phyloP scores from a whole-genome alignment of 495 filamentous ascomycete species.

The Pseudoneurospora amorphoporcata region DNA sequence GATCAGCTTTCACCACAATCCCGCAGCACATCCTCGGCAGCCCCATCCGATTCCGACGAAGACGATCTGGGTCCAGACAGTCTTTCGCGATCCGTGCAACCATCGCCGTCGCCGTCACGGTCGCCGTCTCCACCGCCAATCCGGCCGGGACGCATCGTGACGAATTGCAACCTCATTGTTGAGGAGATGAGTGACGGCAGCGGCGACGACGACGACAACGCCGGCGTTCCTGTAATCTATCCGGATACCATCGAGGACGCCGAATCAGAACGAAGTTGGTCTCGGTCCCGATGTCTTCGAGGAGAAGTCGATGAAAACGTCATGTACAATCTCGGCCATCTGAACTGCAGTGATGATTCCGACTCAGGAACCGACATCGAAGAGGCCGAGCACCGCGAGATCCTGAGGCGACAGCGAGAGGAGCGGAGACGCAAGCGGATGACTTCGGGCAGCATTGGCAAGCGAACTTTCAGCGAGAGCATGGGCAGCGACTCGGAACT shows the following conservation, averaged over 20 bases:
- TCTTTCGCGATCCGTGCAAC: conserved; percentile 17
- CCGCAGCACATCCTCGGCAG: conserved; percentile 27
- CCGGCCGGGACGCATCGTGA: conserved; percentile 19
- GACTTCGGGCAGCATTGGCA: conserved; percentile 43
- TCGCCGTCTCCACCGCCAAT: conserved; percentile 15
- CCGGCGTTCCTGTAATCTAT: conserved; percentile 21
- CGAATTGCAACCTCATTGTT: conserved; percentile 28
- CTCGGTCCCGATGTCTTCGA: conserved; percentile 12
- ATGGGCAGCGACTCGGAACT: conserved; percentile 43
- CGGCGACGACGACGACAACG: conserved; percentile 29
- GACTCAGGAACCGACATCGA: conserved; percentile 27
- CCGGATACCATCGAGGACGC: conserved; percentile 36
- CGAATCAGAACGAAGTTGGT: conserved; percentile 35
- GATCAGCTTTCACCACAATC: conserved; percentile 43
- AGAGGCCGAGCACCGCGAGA: conserved; percentile 27
- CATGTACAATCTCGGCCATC: conserved; percentile 28
- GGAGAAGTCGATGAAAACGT: conserved; percentile 29
- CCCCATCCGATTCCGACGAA: conserved; percentile 21
- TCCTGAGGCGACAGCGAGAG: conserved; percentile 24
- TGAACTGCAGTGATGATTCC: conserved; percentile 35
- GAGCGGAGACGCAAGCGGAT: conserved; percentile 35
- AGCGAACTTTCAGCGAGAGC: conserved; percentile 42
- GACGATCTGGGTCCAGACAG: conserved; percentile 18
- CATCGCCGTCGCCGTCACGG: conserved; percentile 18
- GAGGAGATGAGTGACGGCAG: conserved; percentile 37